These are phyloP conservation scores for Melampsora americana DNA, from an alignment of 1,284 basidiomycete species.

Conservation along the genomic window DNA sequence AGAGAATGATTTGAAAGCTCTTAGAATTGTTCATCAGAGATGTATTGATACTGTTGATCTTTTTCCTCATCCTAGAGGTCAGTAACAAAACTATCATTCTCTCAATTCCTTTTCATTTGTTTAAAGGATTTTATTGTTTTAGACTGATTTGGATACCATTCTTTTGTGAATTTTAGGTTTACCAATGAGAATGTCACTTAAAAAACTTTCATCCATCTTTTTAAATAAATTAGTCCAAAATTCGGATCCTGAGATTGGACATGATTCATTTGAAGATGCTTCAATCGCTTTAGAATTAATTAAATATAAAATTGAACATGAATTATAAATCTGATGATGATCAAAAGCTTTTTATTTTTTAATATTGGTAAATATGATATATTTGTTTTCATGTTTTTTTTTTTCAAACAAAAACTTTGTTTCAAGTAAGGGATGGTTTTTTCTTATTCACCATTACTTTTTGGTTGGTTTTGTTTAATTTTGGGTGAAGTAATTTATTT, in stretches of 20 bases:
- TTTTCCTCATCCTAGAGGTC: slow-evolving; percentile 19
- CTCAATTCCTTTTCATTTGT: neutral
- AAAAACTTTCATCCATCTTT: slow-evolving; percentile 11
- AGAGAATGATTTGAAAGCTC: slow-evolving; percentile 82
- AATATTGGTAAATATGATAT: too few species aligned
- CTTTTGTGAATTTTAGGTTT: slow-evolving; percentile 3
- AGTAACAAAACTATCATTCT: neutral
- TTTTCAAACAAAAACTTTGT: too few species aligned
- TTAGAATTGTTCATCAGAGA: slow-evolving; percentile 74
- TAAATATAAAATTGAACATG: slow-evolving; percentile 19
- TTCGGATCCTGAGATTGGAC: neutral
- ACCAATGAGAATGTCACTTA: slow-evolving; percentile 23
- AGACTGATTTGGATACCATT: neutral
- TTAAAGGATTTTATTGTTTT: neutral
- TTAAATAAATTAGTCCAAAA: slow-evolving; percentile 17
- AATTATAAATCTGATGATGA: neutral
- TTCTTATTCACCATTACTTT: too few species aligned
- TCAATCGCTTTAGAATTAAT: slow-evolving; percentile 13
- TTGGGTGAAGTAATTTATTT: too few species aligned
- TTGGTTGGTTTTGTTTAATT: too few species aligned
- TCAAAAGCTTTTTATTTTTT: too few species aligned
- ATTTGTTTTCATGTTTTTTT: too few species aligned
- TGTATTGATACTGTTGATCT: slow-evolving; percentile 70
- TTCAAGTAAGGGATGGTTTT: too few species aligned
- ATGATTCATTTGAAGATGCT: slow-evolving; percentile 21